These are phyloP conservation scores for Aspergillus ostianus DNA, from an alignment of 495 filamentous ascomycete genomes.

Conservation along the genomic window DNA sequence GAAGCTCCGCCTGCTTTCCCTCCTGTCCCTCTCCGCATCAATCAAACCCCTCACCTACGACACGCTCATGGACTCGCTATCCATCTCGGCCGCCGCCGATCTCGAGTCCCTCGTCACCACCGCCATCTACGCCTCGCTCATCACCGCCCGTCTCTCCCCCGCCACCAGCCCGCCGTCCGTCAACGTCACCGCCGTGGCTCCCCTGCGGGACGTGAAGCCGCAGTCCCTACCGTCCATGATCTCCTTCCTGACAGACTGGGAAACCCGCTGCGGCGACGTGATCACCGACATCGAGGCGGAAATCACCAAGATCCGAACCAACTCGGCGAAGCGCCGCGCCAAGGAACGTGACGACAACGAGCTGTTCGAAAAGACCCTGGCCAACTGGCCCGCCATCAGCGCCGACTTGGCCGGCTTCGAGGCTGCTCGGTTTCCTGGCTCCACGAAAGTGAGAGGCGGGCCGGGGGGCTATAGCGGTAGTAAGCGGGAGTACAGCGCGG, in stretches of 20 bases:
- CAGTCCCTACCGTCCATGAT: conserved; percentile 65
- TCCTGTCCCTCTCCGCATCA: conserved; percentile 69
- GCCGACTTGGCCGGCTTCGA: conserved; percentile 14
- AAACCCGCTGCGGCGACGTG: conserved; percentile 68
- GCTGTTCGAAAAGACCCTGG: conserved; percentile 47
- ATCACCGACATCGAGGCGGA: conserved; percentile 72
- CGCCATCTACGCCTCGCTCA: conserved; percentile 80
- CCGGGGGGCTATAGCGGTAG: conserved; percentile 33
- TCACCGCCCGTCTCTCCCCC: conserved; percentile 81
- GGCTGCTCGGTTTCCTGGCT: neutral
- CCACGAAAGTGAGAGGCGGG: conserved; percentile 25
- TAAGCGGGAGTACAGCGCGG: conserved; percentile 40
- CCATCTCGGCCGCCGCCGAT: conserved; percentile 61
- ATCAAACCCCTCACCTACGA: conserved; percentile 69
- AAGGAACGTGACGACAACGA: conserved; percentile 45
- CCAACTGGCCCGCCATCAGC: conserved; percentile 11
- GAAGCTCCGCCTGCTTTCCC: conserved; percentile 89
- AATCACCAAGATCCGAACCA: conserved; percentile 55
- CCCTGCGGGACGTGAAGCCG: conserved; percentile 81
- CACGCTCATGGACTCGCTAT: conserved; percentile 62
- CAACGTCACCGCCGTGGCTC: conserved; percentile 72
- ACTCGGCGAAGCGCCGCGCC: conserved; percentile 53
- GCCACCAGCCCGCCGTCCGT: conserved; percentile 59
- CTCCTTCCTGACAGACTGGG: conserved; percentile 67
- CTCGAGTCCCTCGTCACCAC: conserved; percentile 90